Conservation (phyloP, 768 basidiomycete genomes). For the Bullera alba region DNA sequence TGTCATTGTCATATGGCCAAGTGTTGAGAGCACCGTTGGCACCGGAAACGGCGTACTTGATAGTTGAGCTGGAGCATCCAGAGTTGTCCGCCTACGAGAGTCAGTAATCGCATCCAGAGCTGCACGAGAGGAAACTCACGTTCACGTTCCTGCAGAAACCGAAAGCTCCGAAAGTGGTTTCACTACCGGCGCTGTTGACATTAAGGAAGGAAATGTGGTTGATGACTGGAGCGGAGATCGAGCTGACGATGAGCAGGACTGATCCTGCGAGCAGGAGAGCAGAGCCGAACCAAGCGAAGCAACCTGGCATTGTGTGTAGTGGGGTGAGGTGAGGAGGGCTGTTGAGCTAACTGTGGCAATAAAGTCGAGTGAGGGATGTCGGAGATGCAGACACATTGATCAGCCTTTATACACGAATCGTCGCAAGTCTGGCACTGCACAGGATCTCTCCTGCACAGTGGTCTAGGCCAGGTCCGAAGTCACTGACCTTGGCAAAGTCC, state of each 20-base stretch:
- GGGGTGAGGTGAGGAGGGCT: too few species aligned
- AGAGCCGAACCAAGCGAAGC: too few species aligned
- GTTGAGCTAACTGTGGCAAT: too few species aligned
- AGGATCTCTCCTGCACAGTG: too few species aligned
- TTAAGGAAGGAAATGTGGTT: constrained; percentile 30
- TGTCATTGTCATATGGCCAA: constrained; percentile 13
- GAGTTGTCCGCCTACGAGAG: neutral
- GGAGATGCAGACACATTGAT: too few species aligned
- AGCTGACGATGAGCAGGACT: constrained; percentile 25
- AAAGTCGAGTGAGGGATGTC: too few species aligned
- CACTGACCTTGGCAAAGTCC: too few species aligned
- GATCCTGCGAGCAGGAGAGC: constrained; percentile 32
- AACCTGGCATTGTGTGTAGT: too few species aligned
- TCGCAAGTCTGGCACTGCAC: too few species aligned
- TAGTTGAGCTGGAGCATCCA: constrained; percentile 7
- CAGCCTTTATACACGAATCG: too few species aligned
- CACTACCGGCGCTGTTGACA: constrained; percentile 4
- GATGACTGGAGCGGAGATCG: constrained; percentile 28
- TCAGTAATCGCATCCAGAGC: neutral
- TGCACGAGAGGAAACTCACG: constrained; percentile 6
- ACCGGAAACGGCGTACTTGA: constrained; percentile 25
- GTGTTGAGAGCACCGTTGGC: constrained; percentile 5
- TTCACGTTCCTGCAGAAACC: constrained; percentile 26
- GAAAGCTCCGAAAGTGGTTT: constrained; percentile 27
- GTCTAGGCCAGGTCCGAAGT: too few species aligned